A percentile compares a stretch with the other conserved stretches of the same genome.
phyloP scores from a whole-genome alignment of 2,329 filamentous ascomycete species.

The Endocalyx cinctus region DNA sequence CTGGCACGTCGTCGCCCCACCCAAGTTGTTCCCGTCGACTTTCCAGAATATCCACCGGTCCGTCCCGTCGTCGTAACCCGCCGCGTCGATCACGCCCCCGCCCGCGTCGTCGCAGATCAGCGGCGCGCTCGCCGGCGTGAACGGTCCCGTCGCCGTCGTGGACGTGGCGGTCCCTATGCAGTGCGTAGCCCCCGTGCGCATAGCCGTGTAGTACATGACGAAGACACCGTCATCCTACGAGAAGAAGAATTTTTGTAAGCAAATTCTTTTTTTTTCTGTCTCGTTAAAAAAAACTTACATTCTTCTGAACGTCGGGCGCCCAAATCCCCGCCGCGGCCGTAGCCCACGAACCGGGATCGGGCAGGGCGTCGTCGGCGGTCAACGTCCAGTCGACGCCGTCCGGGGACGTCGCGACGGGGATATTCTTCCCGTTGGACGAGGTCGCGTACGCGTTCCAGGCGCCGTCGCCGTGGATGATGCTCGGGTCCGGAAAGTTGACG shows the following conservation, averaged over 20 bases:
- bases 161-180: constrained; percentile 27
- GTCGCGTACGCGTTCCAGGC: constrained; percentile 27
- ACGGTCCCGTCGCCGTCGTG: constrained; percentile 20
- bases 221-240: constrained; percentile 22
- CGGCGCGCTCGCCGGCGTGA: constrained; percentile 16
- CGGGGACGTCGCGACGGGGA: constrained; percentile 23
- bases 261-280: too few relatives aligned
- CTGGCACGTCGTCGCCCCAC: constrained; percentile 25
- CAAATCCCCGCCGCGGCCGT: constrained; percentile 21
- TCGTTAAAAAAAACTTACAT: constrained; percentile 19
- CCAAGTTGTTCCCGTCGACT: constrained; percentile 27
- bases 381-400: constrained; percentile 23
- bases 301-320: constrained; percentile 28
- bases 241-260: too few relatives aligned
- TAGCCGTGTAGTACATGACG: constrained; percentile 28
- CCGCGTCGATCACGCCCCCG: constrained; percentile 26
- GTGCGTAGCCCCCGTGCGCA: constrained; percentile 20
- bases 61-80: constrained; percentile 25
- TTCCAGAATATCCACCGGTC: constrained; percentile 28
- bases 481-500: constrained; percentile 24
- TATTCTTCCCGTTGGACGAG: constrained; percentile 20
- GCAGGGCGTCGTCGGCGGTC: constrained; percentile 21
- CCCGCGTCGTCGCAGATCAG: constrained; percentile 23
- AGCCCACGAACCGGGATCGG: constrained; percentile 24
- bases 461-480: constrained; percentile 22